These are phyloP conservation scores for Nannizziopsis barbatae DNA, from an alignment of 2,329 filamentous ascomycete species.

Conservation along the genomic window DNA sequence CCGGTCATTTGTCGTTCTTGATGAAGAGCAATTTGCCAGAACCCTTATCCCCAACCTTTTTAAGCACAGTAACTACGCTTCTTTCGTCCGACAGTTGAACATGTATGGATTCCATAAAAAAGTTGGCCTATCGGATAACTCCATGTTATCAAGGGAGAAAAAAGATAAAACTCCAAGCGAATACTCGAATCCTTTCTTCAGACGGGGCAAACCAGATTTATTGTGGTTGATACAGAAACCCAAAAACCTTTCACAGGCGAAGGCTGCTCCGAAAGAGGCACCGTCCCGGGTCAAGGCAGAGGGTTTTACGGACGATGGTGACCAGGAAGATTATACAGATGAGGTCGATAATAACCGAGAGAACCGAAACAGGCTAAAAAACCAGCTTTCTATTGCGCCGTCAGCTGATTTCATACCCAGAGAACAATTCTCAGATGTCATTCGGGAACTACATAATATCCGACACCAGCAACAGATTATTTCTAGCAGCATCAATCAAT, in stretches of 20 bases:
- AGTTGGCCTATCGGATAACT: conserved; percentile 86
- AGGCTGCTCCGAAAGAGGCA: conserved; percentile 36
- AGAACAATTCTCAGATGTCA: conserved; percentile 59
- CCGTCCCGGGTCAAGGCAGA: conserved; percentile 40
- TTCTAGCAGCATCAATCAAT: conserved; percentile 63
- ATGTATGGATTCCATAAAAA: conserved; percentile 58
- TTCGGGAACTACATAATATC: conserved; percentile 68
- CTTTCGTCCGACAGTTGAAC: conserved; percentile 61
- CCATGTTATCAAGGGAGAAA: conserved; percentile 90
- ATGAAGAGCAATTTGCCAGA: conserved; percentile 80
- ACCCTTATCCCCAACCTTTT: conserved; percentile 64
- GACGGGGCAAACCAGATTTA: conserved; percentile 80
- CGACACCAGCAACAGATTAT: conserved; percentile 81
- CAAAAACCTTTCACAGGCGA: conserved; percentile 55
- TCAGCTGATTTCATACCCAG: conserved; percentile 20
- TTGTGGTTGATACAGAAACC: conserved; percentile 96
- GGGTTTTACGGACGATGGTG: conserved; percentile 57
- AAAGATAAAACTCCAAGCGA: conserved; percentile 98
- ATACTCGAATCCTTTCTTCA: conserved; percentile 95
- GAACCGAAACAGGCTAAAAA: conserved; percentile 26
- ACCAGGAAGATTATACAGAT: conserved; percentile 49
- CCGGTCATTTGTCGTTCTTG: conserved; percentile 89
- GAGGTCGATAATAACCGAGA: conserved; percentile 28
- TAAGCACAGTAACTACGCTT: conserved; percentile 71
- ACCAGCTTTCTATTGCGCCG: conserved; percentile 34